Percentiles rank a stretch among this genome's conserved stretches.
These are phyloP conservation scores for Groenewaldozyma sp. DNA, from an alignment of 1,139 yeast species.

Conservation along the genomic window DNA sequence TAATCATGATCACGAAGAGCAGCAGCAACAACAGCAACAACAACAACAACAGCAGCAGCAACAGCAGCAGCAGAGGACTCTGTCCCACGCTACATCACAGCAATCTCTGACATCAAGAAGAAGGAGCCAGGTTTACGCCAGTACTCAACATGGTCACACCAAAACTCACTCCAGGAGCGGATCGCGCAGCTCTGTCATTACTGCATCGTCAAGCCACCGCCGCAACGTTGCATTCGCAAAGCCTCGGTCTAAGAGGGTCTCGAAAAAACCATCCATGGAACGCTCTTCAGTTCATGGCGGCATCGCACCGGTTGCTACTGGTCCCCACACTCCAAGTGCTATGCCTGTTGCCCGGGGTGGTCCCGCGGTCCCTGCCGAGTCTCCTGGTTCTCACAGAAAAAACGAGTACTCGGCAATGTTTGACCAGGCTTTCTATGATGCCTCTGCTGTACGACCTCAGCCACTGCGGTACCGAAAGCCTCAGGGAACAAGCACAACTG, in stretches of 20 bases:
- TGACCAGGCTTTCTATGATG: conserved; percentile 4
- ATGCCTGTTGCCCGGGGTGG: too few species aligned
- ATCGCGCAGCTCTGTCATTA: conserved; percentile 16
- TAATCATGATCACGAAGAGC: conserved; percentile 9
- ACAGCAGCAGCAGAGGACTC: too few species aligned
- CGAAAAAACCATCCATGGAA: not conserved
- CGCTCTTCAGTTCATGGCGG: too few species aligned
- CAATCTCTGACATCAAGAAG: conserved; percentile 6
- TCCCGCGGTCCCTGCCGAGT: too few species aligned
- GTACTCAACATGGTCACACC: not conserved
- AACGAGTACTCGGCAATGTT: not conserved
- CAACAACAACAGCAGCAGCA: not conserved
- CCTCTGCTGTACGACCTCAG: conserved; percentile 1
- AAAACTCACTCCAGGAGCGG: conserved; percentile 16
- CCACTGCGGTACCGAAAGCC: not conserved
- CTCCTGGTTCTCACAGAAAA: too few species aligned
- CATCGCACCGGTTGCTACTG: too few species aligned
- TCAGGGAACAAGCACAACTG: not conserved
- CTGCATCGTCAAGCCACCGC: conserved; percentile 20
- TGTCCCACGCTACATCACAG: not conserved
- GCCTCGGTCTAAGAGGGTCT: not conserved
- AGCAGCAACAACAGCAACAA: conserved; percentile 3
- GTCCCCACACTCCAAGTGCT: too few species aligned
- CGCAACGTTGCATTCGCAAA: conserved; percentile 12
- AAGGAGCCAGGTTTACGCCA: conserved; percentile 7